Evolutionary conservation across 1,284 basidiomycete species (phyloP).

Genomic region (Ganoderma resinaceum): DNA sequence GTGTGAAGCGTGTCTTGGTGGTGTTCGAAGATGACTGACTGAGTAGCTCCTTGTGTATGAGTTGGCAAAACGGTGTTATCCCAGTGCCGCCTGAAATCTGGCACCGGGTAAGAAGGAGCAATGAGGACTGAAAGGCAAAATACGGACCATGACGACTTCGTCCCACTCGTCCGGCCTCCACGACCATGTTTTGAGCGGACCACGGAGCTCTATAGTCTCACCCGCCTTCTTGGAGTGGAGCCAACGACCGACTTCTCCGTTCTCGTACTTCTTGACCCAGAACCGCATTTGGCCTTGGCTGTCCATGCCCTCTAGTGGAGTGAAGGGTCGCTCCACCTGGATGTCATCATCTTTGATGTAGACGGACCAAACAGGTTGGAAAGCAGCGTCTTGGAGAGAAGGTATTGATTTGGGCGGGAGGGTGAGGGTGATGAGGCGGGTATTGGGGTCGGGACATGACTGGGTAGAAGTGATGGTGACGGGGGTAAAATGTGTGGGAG

Average conservation of each 20-base stretch:
- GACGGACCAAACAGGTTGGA: conserved; percentile 72
- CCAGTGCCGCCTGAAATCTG: conserved; percentile 88
- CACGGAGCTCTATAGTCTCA: conserved; percentile 77
- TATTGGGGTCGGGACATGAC: conserved; percentile 48
- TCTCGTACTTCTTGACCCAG: conserved; percentile 81
- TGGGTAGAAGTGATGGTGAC: conserved; percentile 63
- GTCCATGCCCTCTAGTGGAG: conserved; percentile 76
- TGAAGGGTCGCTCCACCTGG: conserved; percentile 88
- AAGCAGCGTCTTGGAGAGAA: conserved; percentile 29
- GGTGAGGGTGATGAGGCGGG: conserved; percentile 61
- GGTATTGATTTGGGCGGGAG: conserved; percentile 56
- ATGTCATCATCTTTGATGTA: conserved; percentile 88
- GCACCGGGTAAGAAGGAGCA: conserved; percentile 7
- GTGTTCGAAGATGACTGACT: conserved; percentile 42
- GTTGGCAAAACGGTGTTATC: conserved; percentile 81
- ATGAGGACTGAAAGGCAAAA: not conserved
- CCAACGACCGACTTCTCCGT: conserved; percentile 85
- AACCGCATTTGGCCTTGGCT: conserved; percentile 67
- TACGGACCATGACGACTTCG: conserved; percentile 77
- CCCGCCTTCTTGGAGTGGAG: conserved; percentile 73
- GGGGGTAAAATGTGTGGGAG: conserved; percentile 68
- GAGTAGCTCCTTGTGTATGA: conserved; percentile 52
- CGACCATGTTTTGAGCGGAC: conserved; percentile 77
- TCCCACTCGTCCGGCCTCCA: conserved; percentile 73
- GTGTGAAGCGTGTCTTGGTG: conserved; percentile 62